Evolutionary conservation across 352 stramenopile species (phyloP), one percentile per base, ranked within the genome.

Genomic region (Pythium phragmiticola): DNA sequence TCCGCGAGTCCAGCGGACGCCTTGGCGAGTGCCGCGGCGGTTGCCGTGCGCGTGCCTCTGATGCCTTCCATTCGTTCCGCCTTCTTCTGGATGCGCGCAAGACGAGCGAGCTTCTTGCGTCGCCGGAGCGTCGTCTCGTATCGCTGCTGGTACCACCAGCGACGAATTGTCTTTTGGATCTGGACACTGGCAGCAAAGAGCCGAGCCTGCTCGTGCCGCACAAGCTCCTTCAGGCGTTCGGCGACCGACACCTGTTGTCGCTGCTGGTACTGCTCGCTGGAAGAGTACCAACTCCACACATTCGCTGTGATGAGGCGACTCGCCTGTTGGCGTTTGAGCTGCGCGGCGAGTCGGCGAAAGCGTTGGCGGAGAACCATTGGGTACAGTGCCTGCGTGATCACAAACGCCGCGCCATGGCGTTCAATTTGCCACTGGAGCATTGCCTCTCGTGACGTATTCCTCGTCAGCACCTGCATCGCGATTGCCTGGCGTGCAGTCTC

Each of bases 111-210:
- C 45, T 87, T 88, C 41, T 73, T 70, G 17, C 45, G 51, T 19
- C 71, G 57, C 16, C 57, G 65, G 14, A 58, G 60, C 21, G 49
- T 51, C 59, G 77, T 73, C 1, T 69, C 28, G 39, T 80, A 87
- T 49, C 74, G 66, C n/a, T 70, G 72, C 52, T 84, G 77, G 23
- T 76, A 66, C 11, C 80, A 63, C 77, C 79, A 90, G 4, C 77
- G 58, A 2, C 64, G 65, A 11, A 86, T 57, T 7, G 85, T 62
- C 45, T 76, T 82, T 26, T 90, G 81, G 34, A 90, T 59, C 7
- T 47, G 9, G 59, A 60, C 34, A 37, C 47, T 61, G 46, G 73
- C 50, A 33, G 63, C 39, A 23, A 65, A 28, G 0, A 48, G 26
- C 49, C 70, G 12, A 36, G 28, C 39, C 60, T 72, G 34, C 34